A percentile compares a stretch with the other conserved stretches of the same genome.
phyloP scores from a whole-genome alignment of 2,329 filamentous ascomycete species.

The Clonostachys byssicola region DNA sequence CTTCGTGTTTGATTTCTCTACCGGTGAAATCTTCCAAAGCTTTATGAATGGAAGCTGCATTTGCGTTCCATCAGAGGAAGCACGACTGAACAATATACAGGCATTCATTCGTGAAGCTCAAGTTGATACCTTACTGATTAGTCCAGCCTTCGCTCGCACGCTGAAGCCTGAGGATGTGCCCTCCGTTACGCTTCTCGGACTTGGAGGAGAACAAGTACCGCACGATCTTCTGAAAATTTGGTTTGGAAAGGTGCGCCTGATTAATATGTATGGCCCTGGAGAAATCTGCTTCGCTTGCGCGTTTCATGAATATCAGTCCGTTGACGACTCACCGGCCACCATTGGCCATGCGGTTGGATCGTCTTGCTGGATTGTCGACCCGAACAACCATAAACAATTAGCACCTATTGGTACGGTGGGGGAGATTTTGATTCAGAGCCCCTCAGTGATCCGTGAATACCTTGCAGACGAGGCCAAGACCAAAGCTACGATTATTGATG shows the following conservation, averaged over 20 bases:
- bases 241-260: constrained; percentile 19
- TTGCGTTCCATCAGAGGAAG: constrained; percentile 28
- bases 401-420: constrained; percentile 13
- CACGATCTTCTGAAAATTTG: constrained; percentile 12
- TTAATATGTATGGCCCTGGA: constrained; percentile 35
- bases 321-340: constrained; percentile 1
- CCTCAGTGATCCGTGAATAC: constrained; percentile 10
- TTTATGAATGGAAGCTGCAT: constrained; percentile 30
- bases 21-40: constrained; percentile 12
- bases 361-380: constrained; percentile 10
- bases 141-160: constrained; percentile 1
- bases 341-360: constrained; percentile 3
- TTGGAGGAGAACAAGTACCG: constrained; percentile 20
- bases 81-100: constrained; percentile 13
- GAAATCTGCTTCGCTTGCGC: constrained; percentile 23
- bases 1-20: constrained; percentile 2
- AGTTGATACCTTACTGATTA: constrained; percentile 3
- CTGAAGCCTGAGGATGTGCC: constrained; percentile 4
- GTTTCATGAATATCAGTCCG: neutral
- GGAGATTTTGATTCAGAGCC: constrained; percentile 13
- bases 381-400: constrained; percentile 7
- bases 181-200: constrained; percentile 6
- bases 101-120: constrained; percentile 2
- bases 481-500: constrained; percentile 5
- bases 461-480: constrained; percentile 10